phyloP scores from a whole-genome alignment of 2,329 filamentous ascomycete genomes.

The Ascochyta pisi region DNA sequence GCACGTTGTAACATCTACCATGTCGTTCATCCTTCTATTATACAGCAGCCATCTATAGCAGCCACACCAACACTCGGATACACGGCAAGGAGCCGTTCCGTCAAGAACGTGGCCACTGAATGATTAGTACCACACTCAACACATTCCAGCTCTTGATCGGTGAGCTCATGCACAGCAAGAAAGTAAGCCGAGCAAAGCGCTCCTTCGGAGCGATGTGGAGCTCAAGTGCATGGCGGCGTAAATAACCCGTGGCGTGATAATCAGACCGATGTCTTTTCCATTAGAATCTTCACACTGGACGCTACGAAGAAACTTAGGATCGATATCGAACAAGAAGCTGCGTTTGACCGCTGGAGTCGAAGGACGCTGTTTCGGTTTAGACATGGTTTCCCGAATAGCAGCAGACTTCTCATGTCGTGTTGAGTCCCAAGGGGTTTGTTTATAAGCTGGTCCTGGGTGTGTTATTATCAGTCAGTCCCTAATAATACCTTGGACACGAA shows the following conservation, averaged over 20 bases:
- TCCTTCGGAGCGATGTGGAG: constrained; percentile 1
- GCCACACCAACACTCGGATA: not conserved
- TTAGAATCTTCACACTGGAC: not conserved
- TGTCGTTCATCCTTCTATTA: not conserved
- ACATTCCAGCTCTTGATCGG: constrained; percentile 6
- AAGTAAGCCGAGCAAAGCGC: constrained; percentile 12
- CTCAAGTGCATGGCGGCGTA: not conserved
- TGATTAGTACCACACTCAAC: not conserved
- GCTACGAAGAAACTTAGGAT: not conserved
- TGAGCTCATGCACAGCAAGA: constrained; percentile 4
- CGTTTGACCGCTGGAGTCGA: too few relatives aligned
- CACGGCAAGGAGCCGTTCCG: constrained; percentile 5
- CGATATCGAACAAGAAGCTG: not conserved
- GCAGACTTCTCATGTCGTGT: too few relatives aligned
- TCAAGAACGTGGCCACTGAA: not conserved
- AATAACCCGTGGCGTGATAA: constrained; percentile 2
- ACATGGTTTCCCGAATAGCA: too few relatives aligned
- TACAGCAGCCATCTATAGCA: not conserved
- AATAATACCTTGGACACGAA: too few relatives aligned
- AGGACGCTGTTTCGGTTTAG: too few relatives aligned
- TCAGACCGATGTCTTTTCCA: not conserved
- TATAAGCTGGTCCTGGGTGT: too few relatives aligned
- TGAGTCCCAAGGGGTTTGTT: too few relatives aligned
- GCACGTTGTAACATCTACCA: not conserved
- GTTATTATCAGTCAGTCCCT: too few relatives aligned